Evolutionary conservation across 2,329 filamentous ascomycete genomes (phyloP).

Genomic region (Teratosphaeria epicoccoides): DNA sequence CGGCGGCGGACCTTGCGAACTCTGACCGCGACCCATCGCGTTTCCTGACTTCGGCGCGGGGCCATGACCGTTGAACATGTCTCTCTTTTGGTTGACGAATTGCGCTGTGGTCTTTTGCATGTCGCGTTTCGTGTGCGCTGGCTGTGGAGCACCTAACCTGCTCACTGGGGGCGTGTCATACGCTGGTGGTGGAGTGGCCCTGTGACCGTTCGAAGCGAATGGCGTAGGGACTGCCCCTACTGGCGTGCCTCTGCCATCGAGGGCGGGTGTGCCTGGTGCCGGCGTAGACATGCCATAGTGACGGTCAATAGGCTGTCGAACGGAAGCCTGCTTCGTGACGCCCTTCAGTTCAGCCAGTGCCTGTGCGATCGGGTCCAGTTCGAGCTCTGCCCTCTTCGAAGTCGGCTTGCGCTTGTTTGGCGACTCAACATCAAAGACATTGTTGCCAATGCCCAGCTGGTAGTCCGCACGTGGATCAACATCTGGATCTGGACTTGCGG

Average conservation of each 20-base stretch:
- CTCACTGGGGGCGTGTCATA: conserved; percentile 67
- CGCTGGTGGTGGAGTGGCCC: conserved; percentile 74
- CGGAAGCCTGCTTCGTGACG: conserved; percentile 67
- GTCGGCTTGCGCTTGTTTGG: conserved; percentile 45
- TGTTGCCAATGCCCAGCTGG: conserved; percentile 87
- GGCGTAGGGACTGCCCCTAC: conserved; percentile 34
- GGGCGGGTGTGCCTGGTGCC: conserved; percentile 36
- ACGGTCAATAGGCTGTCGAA: conserved; percentile 85
- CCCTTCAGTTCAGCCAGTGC: conserved; percentile 89
- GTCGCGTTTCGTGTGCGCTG: conserved; percentile 81
- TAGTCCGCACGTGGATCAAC: conserved; percentile 88
- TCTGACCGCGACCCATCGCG: conserved; percentile 19
- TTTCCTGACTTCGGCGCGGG: conserved; percentile 18
- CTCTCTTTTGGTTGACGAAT: conserved; percentile 72
- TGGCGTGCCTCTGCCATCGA: conserved; percentile 28
- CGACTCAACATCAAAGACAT: conserved; percentile 85
- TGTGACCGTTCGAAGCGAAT: conserved; percentile 33
- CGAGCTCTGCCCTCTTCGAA: conserved; percentile 28
- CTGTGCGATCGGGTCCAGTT: conserved; percentile 77
- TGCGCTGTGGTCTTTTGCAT: conserved; percentile 94
- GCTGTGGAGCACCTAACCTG: conserved; percentile 75
- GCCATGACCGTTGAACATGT: conserved; percentile 50
- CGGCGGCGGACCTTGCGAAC: conserved; percentile 10
- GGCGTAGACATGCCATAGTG: conserved; percentile 91
- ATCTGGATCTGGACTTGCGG: conserved; percentile 46